Evolutionary conservation across 2,329 filamentous ascomycete genomes (phyloP).

Genomic region (Bipolaris cookei): DNA sequence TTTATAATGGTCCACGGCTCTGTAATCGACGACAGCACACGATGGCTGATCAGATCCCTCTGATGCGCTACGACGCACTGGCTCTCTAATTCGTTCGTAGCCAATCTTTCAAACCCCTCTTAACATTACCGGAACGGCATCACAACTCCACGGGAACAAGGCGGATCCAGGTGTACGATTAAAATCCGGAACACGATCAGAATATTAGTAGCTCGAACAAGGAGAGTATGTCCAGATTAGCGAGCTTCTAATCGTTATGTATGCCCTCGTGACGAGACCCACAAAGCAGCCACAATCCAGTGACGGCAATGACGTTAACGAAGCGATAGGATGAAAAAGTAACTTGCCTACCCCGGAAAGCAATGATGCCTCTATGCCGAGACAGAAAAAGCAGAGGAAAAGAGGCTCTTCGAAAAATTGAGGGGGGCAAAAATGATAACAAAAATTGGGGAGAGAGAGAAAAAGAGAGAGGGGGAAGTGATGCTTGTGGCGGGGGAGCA

Average conservation of each 20-base stretch:
- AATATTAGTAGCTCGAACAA: not conserved
- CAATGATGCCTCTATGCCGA: not conserved
- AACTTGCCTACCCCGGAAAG: slow-evolving; percentile 3
- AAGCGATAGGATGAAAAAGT: slow-evolving; percentile 1
- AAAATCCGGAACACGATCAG: not conserved
- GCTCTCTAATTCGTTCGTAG: slow-evolving; percentile 5
- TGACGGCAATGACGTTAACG: slow-evolving; percentile 1
- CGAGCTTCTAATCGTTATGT: not conserved
- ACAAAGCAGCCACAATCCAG: not conserved
- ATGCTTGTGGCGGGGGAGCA: not conserved
- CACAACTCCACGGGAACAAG: slow-evolving; percentile 4
- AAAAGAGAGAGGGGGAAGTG: not conserved
- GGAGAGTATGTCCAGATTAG: not conserved
- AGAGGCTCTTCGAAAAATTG: not conserved
- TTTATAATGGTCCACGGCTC: not conserved
- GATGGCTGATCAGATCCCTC: not conserved
- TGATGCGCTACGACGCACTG: not conserved
- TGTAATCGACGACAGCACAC: not conserved
- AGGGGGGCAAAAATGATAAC: not conserved
- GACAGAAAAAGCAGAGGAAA: slow-evolving; percentile 3
- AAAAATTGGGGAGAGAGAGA: not conserved
- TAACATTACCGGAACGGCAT: slow-evolving; percentile 10
- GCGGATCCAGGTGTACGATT: not conserved
- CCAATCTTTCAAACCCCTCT: slow-evolving; percentile 10
- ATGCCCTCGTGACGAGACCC: not conserved